These are phyloP conservation scores for Pichia eremophila DNA, from an alignment of 805 yeast species.

Conservation along the genomic window DNA sequence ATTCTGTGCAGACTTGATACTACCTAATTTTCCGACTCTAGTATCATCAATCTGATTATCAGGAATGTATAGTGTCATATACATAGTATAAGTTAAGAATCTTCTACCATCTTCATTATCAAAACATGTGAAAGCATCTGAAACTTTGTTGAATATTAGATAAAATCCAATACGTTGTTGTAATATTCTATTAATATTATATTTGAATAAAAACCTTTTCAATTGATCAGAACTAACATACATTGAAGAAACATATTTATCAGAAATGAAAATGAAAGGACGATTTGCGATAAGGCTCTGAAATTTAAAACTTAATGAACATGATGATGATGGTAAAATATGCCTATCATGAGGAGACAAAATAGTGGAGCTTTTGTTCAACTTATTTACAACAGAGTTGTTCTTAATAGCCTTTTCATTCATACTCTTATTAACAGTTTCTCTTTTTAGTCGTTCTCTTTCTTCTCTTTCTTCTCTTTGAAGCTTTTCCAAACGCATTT, in stretches of 20 bases:
- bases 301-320: slow-evolving; percentile 38
- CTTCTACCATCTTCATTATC: slow-evolving; percentile 49
- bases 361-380: not conserved
- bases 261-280: slow-evolving; percentile 48
- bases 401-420: no score
- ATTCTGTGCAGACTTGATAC: slow-evolving; percentile 47
- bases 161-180: slow-evolving; percentile 60
- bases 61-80: slow-evolving; percentile 51
- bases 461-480: slow-evolving; percentile 7
- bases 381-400: not conserved
- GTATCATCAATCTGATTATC: slow-evolving; percentile 27
- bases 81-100: slow-evolving; percentile 38
- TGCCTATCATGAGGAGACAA: slow-evolving; percentile 26
- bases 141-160: slow-evolving; percentile 52
- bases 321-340: slow-evolving; percentile 18
- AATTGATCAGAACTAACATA: slow-evolving; percentile 46
- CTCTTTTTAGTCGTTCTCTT: not conserved
- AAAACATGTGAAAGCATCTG: slow-evolving; percentile 53
- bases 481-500: slow-evolving; percentile 8
- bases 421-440: not conserved
- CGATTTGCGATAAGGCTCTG: slow-evolving; percentile 42
- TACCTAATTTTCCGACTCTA: slow-evolving; percentile 25
- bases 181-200: slow-evolving; percentile 58
- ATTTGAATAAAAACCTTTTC: slow-evolving; percentile 46
- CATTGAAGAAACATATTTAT: slow-evolving; percentile 38